phyloP scores from a whole-genome alignment of 768 basidiomycete genomes.

The Suillus americanus region DNA sequence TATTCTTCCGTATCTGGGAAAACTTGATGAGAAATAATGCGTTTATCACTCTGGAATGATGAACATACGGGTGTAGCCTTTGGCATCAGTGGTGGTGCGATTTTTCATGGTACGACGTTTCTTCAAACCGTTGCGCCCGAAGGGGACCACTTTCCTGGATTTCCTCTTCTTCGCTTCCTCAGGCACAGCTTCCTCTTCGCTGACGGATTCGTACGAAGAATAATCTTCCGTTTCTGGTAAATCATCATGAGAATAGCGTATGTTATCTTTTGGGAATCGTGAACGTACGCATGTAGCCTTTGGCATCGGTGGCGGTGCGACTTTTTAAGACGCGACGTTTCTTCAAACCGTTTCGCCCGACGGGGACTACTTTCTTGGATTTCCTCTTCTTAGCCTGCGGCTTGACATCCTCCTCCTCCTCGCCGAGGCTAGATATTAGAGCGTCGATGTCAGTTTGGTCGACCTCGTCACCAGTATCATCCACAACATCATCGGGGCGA shows the following conservation, averaged over 20 bases:
- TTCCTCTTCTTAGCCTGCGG: constrained; percentile 39
- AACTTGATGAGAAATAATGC: constrained; percentile 2
- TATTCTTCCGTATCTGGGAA: constrained; percentile 71
- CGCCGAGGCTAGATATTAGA: constrained; percentile 27
- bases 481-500: constrained; percentile 25
- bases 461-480: constrained; percentile 29
- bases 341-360: constrained; percentile 75
- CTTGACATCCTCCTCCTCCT: constrained; percentile 28
- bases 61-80: constrained; percentile 71
- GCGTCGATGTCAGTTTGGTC: constrained; percentile 28
- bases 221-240: constrained; percentile 70
- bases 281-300: constrained; percentile 71
- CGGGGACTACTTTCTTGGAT: constrained; percentile 37
- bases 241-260: background rate
- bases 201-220: constrained; percentile 78
- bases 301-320: constrained; percentile 52
- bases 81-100: constrained; percentile 52
- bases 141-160: constrained; percentile 59
- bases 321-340: constrained; percentile 68
- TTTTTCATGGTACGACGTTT: constrained; percentile 68
- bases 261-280: background rate
- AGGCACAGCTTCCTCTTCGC: constrained; percentile 48
- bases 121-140: constrained; percentile 77
- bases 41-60: background rate
- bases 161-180: constrained; percentile 14